phyloP scores from a whole-genome alignment of 2,329 filamentous ascomycete species.

The Tolypocladium sp. region DNA sequence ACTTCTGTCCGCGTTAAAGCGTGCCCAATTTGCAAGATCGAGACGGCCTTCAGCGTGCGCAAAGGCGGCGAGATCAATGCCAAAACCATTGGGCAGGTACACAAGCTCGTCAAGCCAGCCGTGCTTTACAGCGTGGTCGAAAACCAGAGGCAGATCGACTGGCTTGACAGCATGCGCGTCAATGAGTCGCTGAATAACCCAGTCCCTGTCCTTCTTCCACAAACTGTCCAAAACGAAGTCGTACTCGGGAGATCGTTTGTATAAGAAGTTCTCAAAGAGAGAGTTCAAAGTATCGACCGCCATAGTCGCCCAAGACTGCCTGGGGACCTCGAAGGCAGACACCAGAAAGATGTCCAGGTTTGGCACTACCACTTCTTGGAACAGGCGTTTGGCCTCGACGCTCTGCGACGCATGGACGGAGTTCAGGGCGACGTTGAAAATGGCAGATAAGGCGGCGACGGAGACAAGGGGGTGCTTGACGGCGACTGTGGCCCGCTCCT shows the following conservation, averaged over 20 bases:
- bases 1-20: constrained; percentile 57
- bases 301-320: constrained; percentile 62
- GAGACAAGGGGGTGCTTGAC: constrained; percentile 84
- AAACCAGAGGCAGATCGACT: constrained; percentile 32
- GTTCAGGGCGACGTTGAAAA: constrained; percentile 56
- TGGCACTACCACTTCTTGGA: constrained; percentile 58
- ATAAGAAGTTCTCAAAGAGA: constrained; percentile 74
- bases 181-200: constrained; percentile 74
- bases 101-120: constrained; percentile 78
- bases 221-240: constrained; percentile 86
- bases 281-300: constrained; percentile 68
- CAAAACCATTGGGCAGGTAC: constrained; percentile 71
- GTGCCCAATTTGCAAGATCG: constrained; percentile 74
- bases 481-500: constrained; percentile 48
- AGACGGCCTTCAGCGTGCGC: constrained; percentile 75
- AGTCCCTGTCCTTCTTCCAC: constrained; percentile 83
- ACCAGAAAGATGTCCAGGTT: constrained; percentile 74
- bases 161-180: constrained; percentile 71
- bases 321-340: constrained; percentile 66
- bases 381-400: constrained; percentile 54
- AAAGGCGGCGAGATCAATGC: constrained; percentile 76
- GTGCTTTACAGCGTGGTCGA: constrained; percentile 64
- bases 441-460: constrained; percentile 66
- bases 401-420: constrained; percentile 53
- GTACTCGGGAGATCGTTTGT: constrained; percentile 67